Percentiles rank a stretch among this genome's conserved stretches.
Evolutionary conservation across 176 grass and related monocot species (phyloP).

Genomic region (Oryza glaberrima): DNA sequence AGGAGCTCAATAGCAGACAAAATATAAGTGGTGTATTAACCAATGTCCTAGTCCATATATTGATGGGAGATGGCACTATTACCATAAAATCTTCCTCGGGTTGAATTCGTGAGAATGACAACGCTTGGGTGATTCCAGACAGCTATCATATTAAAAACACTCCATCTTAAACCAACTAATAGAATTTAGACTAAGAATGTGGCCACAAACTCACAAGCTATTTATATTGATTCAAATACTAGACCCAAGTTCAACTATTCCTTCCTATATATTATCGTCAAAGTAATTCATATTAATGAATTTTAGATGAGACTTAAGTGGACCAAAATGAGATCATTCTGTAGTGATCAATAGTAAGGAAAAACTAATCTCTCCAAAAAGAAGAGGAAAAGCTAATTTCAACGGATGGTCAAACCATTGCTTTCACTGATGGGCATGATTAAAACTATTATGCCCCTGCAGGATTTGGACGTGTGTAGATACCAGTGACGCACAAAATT

Average conservation of each 20-base stretch:
- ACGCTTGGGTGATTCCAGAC: conserved; percentile 22
- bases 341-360: conserved; percentile 18
- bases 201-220: conserved; percentile 19
- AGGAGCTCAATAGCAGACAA: not conserved
- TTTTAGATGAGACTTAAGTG: conserved; percentile 7
- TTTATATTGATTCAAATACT: not conserved
- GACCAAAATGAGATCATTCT: not conserved
- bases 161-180: conserved; percentile 21
- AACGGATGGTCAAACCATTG: conserved; percentile 27
- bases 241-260: conserved; percentile 23
- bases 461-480: conserved; percentile 17
- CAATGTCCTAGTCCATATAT: not conserved
- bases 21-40: conserved; percentile 15
- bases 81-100: not conserved
- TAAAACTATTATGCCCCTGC: not conserved
- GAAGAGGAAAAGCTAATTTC: conserved; percentile 22
- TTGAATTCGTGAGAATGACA: not conserved
- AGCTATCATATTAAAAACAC: conserved; percentile 4
- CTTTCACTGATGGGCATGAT: not conserved
- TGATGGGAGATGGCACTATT: not conserved
- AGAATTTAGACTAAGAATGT: conserved; percentile 13
- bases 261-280: conserved; percentile 15
- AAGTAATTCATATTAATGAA: conserved; percentile 23
- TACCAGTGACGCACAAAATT: conserved; percentile 22
- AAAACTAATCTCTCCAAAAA: not conserved